These are phyloP conservation scores for Candida tetrigidarum DNA, from an alignment of 1,139 yeast genomes.

Conservation along the genomic window DNA sequence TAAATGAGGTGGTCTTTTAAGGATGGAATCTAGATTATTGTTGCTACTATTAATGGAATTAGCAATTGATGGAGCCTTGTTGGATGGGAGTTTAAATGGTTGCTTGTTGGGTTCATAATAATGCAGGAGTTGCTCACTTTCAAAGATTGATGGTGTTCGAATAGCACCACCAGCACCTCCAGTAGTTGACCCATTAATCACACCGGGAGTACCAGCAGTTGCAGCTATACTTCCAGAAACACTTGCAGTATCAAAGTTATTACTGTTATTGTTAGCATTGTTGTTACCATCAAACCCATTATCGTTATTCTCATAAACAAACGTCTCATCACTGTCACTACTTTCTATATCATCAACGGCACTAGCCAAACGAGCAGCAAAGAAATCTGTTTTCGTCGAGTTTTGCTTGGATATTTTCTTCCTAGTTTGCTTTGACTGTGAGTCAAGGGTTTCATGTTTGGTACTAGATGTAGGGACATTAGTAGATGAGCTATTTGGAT, in stretches of 20 bases:
- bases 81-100: slow-evolving; percentile 10
- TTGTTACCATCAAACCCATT: slow-evolving; percentile 18
- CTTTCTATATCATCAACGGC: slow-evolving; percentile 91
- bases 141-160: slow-evolving; percentile 12
- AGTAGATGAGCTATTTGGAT: slow-evolving; percentile 16
- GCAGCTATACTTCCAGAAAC: slow-evolving; percentile 16
- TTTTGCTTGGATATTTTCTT: slow-evolving; percentile 31
- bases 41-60: slow-evolving; percentile 27
- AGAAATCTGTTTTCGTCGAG: slow-evolving; percentile 80
- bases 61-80: slow-evolving; percentile 21
- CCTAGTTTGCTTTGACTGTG: slow-evolving; percentile 18
- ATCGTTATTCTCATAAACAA: slow-evolving; percentile 75
- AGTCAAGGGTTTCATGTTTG: slow-evolving; percentile 7
- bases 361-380: slow-evolving; percentile 92
- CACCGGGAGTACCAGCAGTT: background rate
- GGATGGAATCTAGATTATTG: slow-evolving; percentile 22
- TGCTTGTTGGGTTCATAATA: slow-evolving; percentile 2
- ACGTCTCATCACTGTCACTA: slow-evolving; percentile 90
- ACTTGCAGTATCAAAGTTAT: slow-evolving; percentile 17
- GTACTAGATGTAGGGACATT: slow-evolving; percentile 8
- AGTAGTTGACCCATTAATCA: slow-evolving; percentile 2
- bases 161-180: slow-evolving; percentile 8
- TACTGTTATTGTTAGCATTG: slow-evolving; percentile 13
- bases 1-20: slow-evolving; percentile 16
- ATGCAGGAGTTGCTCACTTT: slow-evolving; percentile 7